Evolutionary conservation across 352 stramenopile species (phyloP).

Genomic region (Globisporangium viniferum): DNA sequence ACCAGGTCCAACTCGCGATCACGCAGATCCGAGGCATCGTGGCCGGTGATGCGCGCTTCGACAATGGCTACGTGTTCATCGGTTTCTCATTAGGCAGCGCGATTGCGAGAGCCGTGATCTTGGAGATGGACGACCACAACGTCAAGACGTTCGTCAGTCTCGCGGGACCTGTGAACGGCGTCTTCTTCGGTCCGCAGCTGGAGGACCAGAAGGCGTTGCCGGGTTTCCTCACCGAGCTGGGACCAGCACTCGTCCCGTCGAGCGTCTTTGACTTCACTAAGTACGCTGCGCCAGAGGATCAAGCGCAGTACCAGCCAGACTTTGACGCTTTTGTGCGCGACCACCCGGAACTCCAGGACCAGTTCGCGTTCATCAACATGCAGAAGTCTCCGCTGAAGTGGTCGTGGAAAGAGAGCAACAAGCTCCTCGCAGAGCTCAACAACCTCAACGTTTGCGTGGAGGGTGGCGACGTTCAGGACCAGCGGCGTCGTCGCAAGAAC

Average conservation of each 20-base stretch:
- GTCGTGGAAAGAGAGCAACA: slow-evolving; percentile 20
- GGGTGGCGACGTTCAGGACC: slow-evolving; percentile 6
- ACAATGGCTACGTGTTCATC: slow-evolving; percentile 46
- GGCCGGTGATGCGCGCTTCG: slow-evolving; percentile 20
- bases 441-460: slow-evolving; percentile 24
- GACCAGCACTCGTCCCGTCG: slow-evolving; percentile 16
- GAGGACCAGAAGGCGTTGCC: slow-evolving; percentile 10
- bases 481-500: slow-evolving; percentile 28
- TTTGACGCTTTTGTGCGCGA: slow-evolving; percentile 17
- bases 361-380: slow-evolving; percentile 28
- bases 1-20: slow-evolving; percentile 38
- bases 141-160: slow-evolving; percentile 44
- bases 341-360: slow-evolving; percentile 18
- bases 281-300: slow-evolving; percentile 16
- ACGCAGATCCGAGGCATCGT: slow-evolving; percentile 29
- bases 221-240: slow-evolving; percentile 23
- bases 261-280: slow-evolving; percentile 29
- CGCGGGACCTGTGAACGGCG: slow-evolving; percentile 36
- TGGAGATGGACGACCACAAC: slow-evolving; percentile 60
- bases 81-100: slow-evolving; percentile 41
- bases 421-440: slow-evolving; percentile 25
- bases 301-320: slow-evolving; percentile 29
- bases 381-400: slow-evolving; percentile 19
- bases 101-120: slow-evolving; percentile 39
- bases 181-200: slow-evolving; percentile 44